A percentile compares a stretch with the other conserved stretches of the same genome.
Conservation (phyloP, 1,139 yeast genomes). For the Pichia terricola region DNA sequence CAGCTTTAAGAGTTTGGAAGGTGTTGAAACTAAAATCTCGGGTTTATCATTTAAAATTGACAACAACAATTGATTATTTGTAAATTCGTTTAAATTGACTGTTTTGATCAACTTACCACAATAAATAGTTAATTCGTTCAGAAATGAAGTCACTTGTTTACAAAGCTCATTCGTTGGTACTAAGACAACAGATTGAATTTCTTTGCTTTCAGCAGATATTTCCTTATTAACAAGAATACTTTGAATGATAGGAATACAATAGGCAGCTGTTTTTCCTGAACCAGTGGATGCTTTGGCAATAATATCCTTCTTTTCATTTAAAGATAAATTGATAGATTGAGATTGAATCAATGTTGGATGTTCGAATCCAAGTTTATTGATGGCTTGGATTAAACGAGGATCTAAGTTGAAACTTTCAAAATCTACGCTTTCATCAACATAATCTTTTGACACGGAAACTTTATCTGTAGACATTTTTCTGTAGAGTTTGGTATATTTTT, state of each 20-base stretch:
- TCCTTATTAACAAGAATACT: constrained; percentile 47
- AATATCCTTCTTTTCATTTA: constrained; percentile 78
- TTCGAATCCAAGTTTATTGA: constrained; percentile 69
- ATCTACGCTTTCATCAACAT: constrained; percentile 60
- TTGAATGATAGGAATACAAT: constrained; percentile 84
- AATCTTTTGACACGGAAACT: constrained; percentile 49
- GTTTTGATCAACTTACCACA: constrained; percentile 59
- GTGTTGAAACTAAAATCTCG: constrained; percentile 79
- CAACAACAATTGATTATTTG: constrained; percentile 62
- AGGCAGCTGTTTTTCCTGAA: constrained; percentile 80
- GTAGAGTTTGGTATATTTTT: too few species aligned
- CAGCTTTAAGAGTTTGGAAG: constrained; percentile 61
- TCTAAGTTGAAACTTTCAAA: constrained; percentile 71
- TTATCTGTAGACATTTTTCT: constrained; percentile 3
- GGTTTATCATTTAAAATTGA: constrained; percentile 69
- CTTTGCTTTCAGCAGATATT: constrained; percentile 22
- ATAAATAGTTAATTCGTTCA: constrained; percentile 58
- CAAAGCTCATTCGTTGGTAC: constrained; percentile 98
- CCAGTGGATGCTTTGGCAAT: constrained; percentile 80
- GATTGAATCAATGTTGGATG: constrained; percentile 88
- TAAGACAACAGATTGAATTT: constrained; percentile 78
- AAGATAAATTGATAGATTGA: constrained; percentile 83
- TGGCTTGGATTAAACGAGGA: constrained; percentile 74
- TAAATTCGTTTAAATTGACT: constrained; percentile 61
- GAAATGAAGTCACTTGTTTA: constrained; percentile 67